Evolutionary conservation across 768 basidiomycete species (phyloP).

Genomic region (Cantharellus anzutake): DNA sequence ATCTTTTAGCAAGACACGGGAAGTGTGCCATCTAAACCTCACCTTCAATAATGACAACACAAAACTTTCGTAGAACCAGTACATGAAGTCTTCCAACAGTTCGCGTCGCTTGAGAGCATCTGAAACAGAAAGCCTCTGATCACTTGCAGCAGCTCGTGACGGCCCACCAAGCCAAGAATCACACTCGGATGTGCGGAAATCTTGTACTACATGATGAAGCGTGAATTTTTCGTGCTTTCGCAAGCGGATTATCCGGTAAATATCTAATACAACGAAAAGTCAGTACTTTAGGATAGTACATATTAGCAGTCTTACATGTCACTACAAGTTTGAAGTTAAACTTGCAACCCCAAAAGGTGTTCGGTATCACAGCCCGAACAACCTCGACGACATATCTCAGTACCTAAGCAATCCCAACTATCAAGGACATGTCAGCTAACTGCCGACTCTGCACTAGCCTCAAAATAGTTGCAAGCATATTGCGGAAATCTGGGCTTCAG

Average conservation of each 20-base stretch:
- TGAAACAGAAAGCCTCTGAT: slow-evolving; percentile 28
- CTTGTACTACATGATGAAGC: slow-evolving; percentile 59
- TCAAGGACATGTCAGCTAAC: slow-evolving; percentile 43
- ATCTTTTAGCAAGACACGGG: background rate
- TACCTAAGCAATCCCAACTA: slow-evolving; percentile 46
- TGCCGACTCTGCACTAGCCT: slow-evolving; percentile 39
- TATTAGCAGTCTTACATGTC: slow-evolving; percentile 25
- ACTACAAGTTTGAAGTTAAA: slow-evolving; percentile 42
- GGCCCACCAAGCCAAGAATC: slow-evolving; percentile 33
- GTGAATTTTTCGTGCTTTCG: slow-evolving; percentile 69
- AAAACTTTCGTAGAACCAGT: slow-evolving; percentile 87
- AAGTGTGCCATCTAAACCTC: slow-evolving; percentile 8
- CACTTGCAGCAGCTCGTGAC: background rate
- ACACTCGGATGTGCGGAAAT: slow-evolving; percentile 53
- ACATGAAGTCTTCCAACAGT: slow-evolving; percentile 72
- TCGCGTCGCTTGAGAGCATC: slow-evolving; percentile 65
- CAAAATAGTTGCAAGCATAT: slow-evolving; percentile 43
- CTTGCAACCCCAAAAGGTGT: slow-evolving; percentile 57
- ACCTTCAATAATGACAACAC: slow-evolving; percentile 64
- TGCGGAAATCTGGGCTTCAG: slow-evolving; percentile 66
- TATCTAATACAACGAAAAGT: slow-evolving; percentile 25
- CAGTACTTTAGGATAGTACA: background rate
- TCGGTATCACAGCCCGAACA: slow-evolving; percentile 53
- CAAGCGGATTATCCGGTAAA: slow-evolving; percentile 50
- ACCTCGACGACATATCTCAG: slow-evolving; percentile 42